Evolutionary conservation across 2,329 filamentous ascomycete genomes (phyloP).

Genomic region (Verticillium isaacii): DNA sequence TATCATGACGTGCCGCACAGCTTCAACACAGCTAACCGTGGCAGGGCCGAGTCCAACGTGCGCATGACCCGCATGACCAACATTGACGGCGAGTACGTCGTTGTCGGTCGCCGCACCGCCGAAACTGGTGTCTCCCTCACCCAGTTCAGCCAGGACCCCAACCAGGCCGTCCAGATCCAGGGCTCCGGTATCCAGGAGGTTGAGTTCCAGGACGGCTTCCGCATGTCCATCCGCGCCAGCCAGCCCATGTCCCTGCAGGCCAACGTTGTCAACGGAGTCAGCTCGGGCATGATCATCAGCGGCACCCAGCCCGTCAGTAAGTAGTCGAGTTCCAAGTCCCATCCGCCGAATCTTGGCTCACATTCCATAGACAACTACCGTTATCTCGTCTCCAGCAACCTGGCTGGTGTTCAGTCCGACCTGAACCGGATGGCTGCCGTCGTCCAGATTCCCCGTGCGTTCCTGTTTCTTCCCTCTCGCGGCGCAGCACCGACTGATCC

Average conservation of each 20-base stretch:
- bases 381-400: slow-evolving; percentile 16
- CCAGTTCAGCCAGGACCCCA: slow-evolving; percentile 12
- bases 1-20: too few species aligned
- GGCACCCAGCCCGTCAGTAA: slow-evolving; percentile 14
- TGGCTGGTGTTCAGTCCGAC: slow-evolving; percentile 12
- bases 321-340: neutral
- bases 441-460: slow-evolving; percentile 16
- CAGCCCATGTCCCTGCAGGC: slow-evolving; percentile 16
- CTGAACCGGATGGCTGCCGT: slow-evolving; percentile 16
- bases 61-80: slow-evolving; percentile 16
- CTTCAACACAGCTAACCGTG: neutral
- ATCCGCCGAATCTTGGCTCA: neutral
- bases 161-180: slow-evolving; percentile 9
- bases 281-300: slow-evolving; percentile 14
- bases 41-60: slow-evolving; percentile 15
- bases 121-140: slow-evolving; percentile 14
- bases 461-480: neutral
- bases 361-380: slow-evolving; percentile 13
- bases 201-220: slow-evolving; percentile 16
- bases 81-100: slow-evolving; percentile 16
- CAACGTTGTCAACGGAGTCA: slow-evolving; percentile 16
- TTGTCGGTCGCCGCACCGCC: slow-evolving; percentile 14
- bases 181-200: slow-evolving; percentile 17
- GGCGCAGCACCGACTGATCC: slow-evolving; percentile 1
- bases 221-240: slow-evolving; percentile 16